Evolutionary conservation across 1,284 basidiomycete genomes (phyloP), one percentile per base, ranked within the genome.

Genomic region (Irpex sp.): DNA sequence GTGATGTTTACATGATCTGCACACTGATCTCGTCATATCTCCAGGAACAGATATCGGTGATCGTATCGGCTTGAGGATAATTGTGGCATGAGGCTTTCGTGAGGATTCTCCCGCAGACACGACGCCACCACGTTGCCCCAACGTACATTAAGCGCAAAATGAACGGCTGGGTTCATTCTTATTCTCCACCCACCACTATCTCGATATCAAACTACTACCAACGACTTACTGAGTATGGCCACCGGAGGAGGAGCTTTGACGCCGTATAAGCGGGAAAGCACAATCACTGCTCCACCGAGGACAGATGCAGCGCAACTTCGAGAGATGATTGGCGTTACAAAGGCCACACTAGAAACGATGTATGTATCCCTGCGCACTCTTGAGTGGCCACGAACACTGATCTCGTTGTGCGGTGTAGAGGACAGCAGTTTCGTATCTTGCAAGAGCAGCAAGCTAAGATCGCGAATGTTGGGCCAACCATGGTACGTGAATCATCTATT

Each of bases 401-500:
- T 22, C 43, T 22, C 44, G 38, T 56, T 10, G n/a, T n/a, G 42
- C 42, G n/a, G 9, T 62, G 49, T 74, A 84, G 82, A 4, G 80
- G 76, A 6, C 74, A 74, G 49, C 78, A 79, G 4, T 80, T 84
- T 66, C 71, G 72, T 6, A 75, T 72, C 3, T 71, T 84, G 64
- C 80, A 81, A 32, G 78, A 79, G 38, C 80, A 82, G 66, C 79
- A 80, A 2, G 73, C 74, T 1, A 76, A 77, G 60, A 77, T 85
- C 3, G 76, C 76, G 4, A 69, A 71, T 5, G 67, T 82, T 1
- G 78, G 79, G 0, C 81, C 82, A 0, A 76, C 74, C 11, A 76
- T 81, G 75, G 84, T 84, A 49, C 72, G 74, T 13, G 38, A 63
- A 1, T 38, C 11, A 13, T 32, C 38, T 20, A 27, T 27, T 22